Evolutionary conservation across 2,329 filamentous ascomycete genomes (phyloP).

Genomic region (Xylariaceae sp.): DNA sequence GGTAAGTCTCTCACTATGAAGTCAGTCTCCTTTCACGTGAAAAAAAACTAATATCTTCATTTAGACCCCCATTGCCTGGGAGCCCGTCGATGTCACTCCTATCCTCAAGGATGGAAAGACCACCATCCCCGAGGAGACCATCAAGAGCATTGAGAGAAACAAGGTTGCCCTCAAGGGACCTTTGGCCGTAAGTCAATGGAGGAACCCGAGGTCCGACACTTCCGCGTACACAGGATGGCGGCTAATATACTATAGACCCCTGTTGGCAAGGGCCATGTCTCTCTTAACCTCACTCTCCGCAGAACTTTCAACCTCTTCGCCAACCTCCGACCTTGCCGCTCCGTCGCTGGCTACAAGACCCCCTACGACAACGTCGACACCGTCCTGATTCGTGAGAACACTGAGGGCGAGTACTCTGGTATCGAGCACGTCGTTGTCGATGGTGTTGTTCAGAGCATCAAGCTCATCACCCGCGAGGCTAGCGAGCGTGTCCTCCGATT

Average conservation of each 20-base stretch:
- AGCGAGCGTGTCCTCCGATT: conserved; percentile 94
- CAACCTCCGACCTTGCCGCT: conserved; percentile 96
- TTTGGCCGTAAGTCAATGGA: conserved; percentile 64
- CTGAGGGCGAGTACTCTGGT: conserved; percentile 98
- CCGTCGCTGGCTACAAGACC: conserved; percentile 95
- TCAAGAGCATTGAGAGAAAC: conserved; percentile 89
- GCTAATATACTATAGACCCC: conserved; percentile 59
- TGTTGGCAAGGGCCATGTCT: conserved; percentile 97
- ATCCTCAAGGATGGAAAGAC: conserved; percentile 93
- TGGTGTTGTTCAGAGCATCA: conserved; percentile 98
- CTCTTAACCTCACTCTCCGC: conserved; percentile 95
- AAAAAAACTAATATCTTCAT: conserved; percentile 8
- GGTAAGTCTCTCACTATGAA: conserved; percentile 46
- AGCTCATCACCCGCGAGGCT: conserved; percentile 95
- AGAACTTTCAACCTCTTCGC: conserved; percentile 99
- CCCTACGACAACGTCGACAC: conserved; percentile 97
- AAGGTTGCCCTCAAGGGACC: conserved; percentile 98
- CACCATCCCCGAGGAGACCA: conserved; percentile 85
- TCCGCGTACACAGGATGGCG: background rate
- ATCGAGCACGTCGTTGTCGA: conserved; percentile 98
- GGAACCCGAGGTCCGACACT: background rate
- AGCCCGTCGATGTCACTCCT: conserved; percentile 92
- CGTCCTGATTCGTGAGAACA: conserved; percentile 98
- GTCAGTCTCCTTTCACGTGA: background rate
- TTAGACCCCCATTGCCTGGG: conserved; percentile 89